Percentiles rank a stretch among this genome's conserved stretches.
These are phyloP conservation scores for Colletotrichum tropicicola DNA, from an alignment of 2,329 filamentous ascomycete genomes.

Conservation along the genomic window DNA sequence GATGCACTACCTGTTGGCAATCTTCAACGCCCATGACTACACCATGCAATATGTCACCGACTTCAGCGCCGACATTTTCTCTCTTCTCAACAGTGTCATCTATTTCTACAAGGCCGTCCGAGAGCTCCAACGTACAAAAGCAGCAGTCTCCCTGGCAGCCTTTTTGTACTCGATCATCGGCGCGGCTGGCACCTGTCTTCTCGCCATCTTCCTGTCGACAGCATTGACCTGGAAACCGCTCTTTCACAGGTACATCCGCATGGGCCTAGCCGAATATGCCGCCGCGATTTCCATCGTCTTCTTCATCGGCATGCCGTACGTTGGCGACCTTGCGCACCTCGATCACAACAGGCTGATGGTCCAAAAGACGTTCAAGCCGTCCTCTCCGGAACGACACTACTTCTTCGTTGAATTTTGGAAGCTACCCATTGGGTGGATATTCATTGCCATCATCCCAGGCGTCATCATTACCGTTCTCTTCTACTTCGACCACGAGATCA, in stretches of 20 bases:
- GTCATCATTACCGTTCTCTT: constrained; percentile 73
- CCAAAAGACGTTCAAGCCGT: constrained; percentile 64
- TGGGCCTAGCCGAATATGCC: constrained; percentile 70
- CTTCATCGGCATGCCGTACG: constrained; percentile 70
- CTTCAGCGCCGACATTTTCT: constrained; percentile 74
- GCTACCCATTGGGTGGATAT: constrained; percentile 66
- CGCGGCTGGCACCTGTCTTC: constrained; percentile 68
- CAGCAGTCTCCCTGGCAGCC: constrained; percentile 64
- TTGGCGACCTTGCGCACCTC: constrained; percentile 65
- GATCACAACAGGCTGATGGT: constrained; percentile 68
- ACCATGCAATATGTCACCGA: constrained; percentile 76
- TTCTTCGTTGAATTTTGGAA: constrained; percentile 74
- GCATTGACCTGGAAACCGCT: constrained; percentile 69
- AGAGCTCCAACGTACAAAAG: constrained; percentile 68
- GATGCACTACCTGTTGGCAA: constrained; percentile 71
- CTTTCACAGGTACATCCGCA: constrained; percentile 68
- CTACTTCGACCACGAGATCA: constrained; percentile 76
- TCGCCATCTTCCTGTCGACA: constrained; percentile 69
- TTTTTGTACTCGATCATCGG: constrained; percentile 74
- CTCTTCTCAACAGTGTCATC: constrained; percentile 72
- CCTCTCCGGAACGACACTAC: constrained; percentile 58
- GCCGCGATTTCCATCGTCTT: constrained; percentile 73
- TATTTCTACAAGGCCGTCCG: constrained; percentile 75
- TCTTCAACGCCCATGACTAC: constrained; percentile 75
- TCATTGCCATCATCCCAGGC: constrained; percentile 69